Evolutionary conservation across 768 basidiomycete species (phyloP).

Genomic region (Lactifluus volemus): DNA sequence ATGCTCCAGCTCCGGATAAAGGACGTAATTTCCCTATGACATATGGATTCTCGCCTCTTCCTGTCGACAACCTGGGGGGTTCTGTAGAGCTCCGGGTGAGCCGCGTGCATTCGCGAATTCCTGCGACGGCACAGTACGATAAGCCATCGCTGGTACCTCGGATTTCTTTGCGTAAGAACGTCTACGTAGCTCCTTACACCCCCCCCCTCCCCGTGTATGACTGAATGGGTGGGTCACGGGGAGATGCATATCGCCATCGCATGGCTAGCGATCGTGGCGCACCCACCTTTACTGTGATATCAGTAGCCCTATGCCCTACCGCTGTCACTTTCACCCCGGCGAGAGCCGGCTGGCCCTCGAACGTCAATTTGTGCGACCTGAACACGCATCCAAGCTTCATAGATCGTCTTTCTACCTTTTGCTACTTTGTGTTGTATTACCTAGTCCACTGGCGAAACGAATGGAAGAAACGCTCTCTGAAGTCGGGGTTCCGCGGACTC

Average conservation of each 20-base stretch:
- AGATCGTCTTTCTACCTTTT: neutral
- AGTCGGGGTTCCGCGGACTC: neutral
- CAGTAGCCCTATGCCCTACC: conserved; percentile 8
- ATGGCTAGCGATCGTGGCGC: neutral
- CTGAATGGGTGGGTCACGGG: neutral
- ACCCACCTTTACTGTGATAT: neutral
- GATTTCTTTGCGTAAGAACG: neutral
- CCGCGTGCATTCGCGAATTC: neutral
- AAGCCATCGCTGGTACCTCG: conserved; percentile 4
- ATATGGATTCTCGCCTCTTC: neutral
- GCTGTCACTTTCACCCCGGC: neutral
- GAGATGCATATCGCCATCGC: neutral
- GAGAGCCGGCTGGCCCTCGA: neutral
- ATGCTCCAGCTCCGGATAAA: neutral
- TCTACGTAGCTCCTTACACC: neutral
- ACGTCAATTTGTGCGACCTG: neutral
- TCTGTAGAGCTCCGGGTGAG: neutral
- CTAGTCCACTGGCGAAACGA: neutral
- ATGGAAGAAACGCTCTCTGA: neutral
- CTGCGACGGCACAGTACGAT: neutral
- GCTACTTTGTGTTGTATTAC: neutral
- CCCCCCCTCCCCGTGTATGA: neutral
- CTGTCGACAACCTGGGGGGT: neutral
- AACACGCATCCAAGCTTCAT: neutral
- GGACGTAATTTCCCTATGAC: conserved; percentile 2